Base-by-base conservation (phyloP, 164 flowering plant species). In the Berberis thunbergii region DNA sequence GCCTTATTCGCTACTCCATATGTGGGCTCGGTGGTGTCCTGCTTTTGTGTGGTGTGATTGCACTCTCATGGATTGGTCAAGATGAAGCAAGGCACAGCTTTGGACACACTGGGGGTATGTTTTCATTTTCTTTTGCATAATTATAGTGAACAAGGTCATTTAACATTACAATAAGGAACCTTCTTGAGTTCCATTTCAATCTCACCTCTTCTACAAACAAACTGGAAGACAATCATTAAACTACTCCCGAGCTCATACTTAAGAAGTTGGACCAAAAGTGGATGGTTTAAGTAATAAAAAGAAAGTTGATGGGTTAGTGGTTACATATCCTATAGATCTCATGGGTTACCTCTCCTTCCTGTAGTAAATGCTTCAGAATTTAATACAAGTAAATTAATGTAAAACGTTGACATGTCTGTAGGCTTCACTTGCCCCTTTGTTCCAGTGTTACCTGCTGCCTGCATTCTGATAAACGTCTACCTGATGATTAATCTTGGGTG, bases 371-470 rank as follows among this genome's bases (percentile, higher is more conserved):
- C 26, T 26, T 26, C 26, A 26, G 26, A 26, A 26, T 26, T 26
- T 26, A 26, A 26, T 26, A 26, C 26, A 26, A 26, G 26, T 26
- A 26, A 26, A 26, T 26, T 26, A 26, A 26, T 26, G 26, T 26
- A 26, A 26, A 26, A 26, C 26, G 26, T 26, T 26, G 26, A 26
- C 26, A 26, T 26, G 0, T 26, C 26, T 78, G 64, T 93, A 95
- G 99, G 99, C 68, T 95, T 95, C 77, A 73, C 82, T 54, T 95
- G 99, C 79, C 98, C 98, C 43, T 84, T 86, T 71, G 92, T 93
- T 55, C 98, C 98, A 2, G 74, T 85, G 64, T 86, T 93, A 6
- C 98, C 98, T 1, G 79, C 87, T 71, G 73, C 73, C 48, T 81
- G 86, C 84, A 86, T 93, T 76, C 91, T 93, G 72, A 84, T 93